Evolutionary conservation across 2,329 filamentous ascomycete genomes (phyloP).

Genomic region (Fusarium algeriense): DNA sequence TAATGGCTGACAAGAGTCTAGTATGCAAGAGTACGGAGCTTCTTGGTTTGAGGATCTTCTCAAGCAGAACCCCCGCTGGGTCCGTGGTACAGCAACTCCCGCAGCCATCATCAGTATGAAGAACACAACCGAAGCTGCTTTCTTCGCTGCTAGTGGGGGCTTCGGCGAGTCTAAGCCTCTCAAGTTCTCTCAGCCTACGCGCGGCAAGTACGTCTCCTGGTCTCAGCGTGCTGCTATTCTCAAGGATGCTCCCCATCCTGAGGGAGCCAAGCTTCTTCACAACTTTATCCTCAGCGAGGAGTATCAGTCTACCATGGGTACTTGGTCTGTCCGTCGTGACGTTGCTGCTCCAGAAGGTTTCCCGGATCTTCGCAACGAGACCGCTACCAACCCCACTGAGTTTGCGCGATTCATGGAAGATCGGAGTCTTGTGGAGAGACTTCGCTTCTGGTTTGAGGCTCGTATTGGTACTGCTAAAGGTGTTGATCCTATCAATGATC

Average conservation of each 20-base stretch:
- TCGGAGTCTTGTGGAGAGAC: slow-evolving; percentile 12
- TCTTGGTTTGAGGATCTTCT: slow-evolving; percentile 62
- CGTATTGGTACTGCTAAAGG: slow-evolving; percentile 14
- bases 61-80: slow-evolving; percentile 64
- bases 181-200: slow-evolving; percentile 49
- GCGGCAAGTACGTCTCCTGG: slow-evolving; percentile 62
- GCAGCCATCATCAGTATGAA: slow-evolving; percentile 48
- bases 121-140: slow-evolving; percentile 50
- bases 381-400: slow-evolving; percentile 18
- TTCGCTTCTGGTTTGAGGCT: slow-evolving; percentile 28
- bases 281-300: slow-evolving; percentile 26
- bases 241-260: slow-evolving; percentile 30
- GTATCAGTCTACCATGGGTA: background rate
- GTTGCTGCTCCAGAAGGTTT: background rate
- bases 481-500: background rate
- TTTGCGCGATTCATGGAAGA: slow-evolving; percentile 25
- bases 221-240: slow-evolving; percentile 61
- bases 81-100: slow-evolving; percentile 63
- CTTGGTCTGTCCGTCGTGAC: slow-evolving; percentile 29
- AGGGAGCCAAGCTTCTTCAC: slow-evolving; percentile 30
- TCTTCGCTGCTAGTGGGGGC: slow-evolving; percentile 48
- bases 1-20: too few species aligned
- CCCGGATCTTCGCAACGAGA: slow-evolving; percentile 14
- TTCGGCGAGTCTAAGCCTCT: slow-evolving; percentile 25
- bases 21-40: slow-evolving; percentile 53